Evolutionary conservation across 305 asterid species (phyloP).

Genomic region (Coffea humblotiana): DNA sequence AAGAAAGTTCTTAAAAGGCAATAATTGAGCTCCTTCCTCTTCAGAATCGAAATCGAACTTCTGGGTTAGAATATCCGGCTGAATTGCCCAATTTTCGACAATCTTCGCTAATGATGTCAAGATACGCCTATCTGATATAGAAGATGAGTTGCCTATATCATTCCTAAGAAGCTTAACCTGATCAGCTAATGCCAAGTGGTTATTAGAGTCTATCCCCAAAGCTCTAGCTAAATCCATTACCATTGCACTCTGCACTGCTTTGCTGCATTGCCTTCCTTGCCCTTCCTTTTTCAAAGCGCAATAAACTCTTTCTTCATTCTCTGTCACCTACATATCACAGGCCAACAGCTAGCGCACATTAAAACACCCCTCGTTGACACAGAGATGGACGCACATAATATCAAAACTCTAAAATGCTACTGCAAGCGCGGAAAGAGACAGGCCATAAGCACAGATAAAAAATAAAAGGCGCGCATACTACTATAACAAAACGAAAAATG

Average conservation of each 20-base stretch:
- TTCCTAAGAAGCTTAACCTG: slow-evolving; percentile 18
- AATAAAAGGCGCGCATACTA: no score
- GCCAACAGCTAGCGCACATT: not conserved
- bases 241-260: slow-evolving; percentile 33
- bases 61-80: slow-evolving; percentile 23
- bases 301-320: slow-evolving; percentile 27
- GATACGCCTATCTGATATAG: slow-evolving; percentile 19
- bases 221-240: slow-evolving; percentile 35
- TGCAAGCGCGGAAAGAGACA: no score
- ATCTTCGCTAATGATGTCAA: slow-evolving; percentile 21
- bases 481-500: no score
- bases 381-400: no score
- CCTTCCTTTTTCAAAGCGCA: slow-evolving; percentile 24
- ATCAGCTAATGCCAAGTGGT: slow-evolving; percentile 18
- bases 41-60: slow-evolving; percentile 25
- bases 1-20: slow-evolving; percentile 25
- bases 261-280: slow-evolving; percentile 26
- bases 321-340: slow-evolving; percentile 26
- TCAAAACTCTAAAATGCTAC: no score
- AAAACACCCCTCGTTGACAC: no score
- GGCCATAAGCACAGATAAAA: no score
- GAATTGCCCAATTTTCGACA: slow-evolving; percentile 21
- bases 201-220: slow-evolving; percentile 25
- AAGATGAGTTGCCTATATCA: slow-evolving; percentile 23
- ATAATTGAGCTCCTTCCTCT: slow-evolving; percentile 25